Evolutionary conservation across 169 alveolate genomes (phyloP).

Genomic region (Babesia bovis): DNA sequence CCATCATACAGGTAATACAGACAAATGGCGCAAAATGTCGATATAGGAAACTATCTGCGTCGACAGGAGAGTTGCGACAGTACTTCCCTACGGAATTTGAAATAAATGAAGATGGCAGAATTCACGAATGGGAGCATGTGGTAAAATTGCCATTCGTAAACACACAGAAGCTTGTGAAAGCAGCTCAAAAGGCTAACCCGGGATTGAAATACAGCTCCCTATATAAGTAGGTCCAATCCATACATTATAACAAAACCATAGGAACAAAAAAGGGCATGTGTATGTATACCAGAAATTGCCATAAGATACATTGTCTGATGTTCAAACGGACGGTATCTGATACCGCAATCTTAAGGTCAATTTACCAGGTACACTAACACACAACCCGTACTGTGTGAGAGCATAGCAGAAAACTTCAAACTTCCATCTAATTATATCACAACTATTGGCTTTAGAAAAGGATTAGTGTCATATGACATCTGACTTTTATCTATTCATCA

Average conservation of each 20-base stretch:
- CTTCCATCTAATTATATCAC: too few species aligned
- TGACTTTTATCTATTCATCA: too few species aligned
- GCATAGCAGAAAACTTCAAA: too few species aligned
- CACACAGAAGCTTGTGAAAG: conserved; percentile 46
- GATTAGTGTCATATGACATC: too few species aligned
- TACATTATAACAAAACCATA: not conserved
- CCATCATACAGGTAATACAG: conserved; percentile 46
- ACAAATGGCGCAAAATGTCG: not conserved
- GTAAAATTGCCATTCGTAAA: conserved; percentile 65
- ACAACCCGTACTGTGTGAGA: too few species aligned
- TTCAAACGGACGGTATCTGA: too few species aligned
- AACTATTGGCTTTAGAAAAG: too few species aligned
- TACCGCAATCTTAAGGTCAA: too few species aligned
- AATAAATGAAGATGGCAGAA: conserved; percentile 57
- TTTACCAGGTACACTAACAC: too few species aligned
- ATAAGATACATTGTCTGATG: too few species aligned
- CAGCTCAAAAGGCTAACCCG: conserved; percentile 59
- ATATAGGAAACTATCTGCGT: conserved; percentile 19
- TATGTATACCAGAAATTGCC: conserved; percentile 62
- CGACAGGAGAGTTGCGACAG: conserved; percentile 48
- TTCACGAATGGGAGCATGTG: conserved; percentile 68
- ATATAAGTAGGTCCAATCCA: conserved; percentile 27
- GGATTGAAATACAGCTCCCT: conserved; percentile 49
- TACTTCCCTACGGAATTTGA: conserved; percentile 68
- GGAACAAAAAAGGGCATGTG: conserved; percentile 57